These are phyloP conservation scores for Gillenia trifoliata DNA, from an alignment of 306 rosid genomes.

Conservation along the genomic window DNA sequence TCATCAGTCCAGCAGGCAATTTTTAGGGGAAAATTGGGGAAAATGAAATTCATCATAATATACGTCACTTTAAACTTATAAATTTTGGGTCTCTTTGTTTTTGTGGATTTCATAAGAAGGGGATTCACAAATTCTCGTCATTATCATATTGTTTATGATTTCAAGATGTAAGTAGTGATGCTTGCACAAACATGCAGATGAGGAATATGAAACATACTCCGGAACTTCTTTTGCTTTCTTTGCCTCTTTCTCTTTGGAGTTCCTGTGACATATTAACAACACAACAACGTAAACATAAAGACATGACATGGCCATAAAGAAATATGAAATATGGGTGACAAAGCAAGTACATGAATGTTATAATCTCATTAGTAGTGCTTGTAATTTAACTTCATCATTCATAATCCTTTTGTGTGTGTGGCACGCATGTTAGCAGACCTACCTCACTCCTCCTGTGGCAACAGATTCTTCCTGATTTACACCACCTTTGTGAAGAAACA, in stretches of 20 bases:
- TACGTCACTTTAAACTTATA: background rate
- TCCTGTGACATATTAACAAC: slow-evolving; percentile 46
- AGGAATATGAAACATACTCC: slow-evolving; percentile 40
- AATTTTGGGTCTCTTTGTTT: background rate
- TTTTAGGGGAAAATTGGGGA: background rate
- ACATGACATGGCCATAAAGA: background rate
- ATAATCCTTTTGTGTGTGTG: background rate
- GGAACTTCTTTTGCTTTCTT: slow-evolving; percentile 32
- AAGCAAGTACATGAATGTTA: background rate
- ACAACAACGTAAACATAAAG: background rate
- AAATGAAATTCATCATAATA: background rate
- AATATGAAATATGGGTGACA: background rate
- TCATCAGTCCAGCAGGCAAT: background rate
- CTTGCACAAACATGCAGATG: background rate
- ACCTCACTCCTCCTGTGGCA: slow-evolving; percentile 43
- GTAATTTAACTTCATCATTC: background rate
- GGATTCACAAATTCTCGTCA: background rate
- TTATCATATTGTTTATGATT: background rate
- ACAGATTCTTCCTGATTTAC: slow-evolving; percentile 43
- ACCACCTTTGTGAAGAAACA: slow-evolving; percentile 38
- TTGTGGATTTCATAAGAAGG: background rate
- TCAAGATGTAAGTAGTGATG: background rate
- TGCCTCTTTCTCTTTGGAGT: slow-evolving; percentile 29
- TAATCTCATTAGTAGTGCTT: background rate
- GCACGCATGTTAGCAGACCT: slow-evolving; percentile 19